phyloP scores from a whole-genome alignment of 169 alveolate species.

The Pseudocohnilembus persalinus region DNA sequence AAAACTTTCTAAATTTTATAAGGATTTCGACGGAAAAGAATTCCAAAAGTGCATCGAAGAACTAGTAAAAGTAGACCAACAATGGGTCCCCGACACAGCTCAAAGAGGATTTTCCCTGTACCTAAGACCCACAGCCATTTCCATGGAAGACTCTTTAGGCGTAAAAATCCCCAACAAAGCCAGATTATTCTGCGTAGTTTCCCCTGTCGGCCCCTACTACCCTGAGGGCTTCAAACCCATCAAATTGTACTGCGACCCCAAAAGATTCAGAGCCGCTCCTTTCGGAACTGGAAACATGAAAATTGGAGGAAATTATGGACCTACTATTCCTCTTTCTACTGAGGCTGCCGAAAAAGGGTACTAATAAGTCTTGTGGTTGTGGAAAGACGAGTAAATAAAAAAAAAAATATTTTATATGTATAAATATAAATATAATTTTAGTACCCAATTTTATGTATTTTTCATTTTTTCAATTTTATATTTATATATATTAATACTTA shows the following conservation, averaged over 20 bases:
- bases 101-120: constrained; percentile 68
- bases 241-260: constrained; percentile 57
- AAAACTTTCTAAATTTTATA: neutral
- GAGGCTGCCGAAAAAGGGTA: constrained; percentile 48
- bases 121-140: constrained; percentile 74
- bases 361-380: constrained; percentile 59
- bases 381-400: constrained; percentile 43
- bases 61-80: constrained; percentile 58
- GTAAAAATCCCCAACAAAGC: constrained; percentile 54
- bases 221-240: constrained; percentile 77
- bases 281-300: constrained; percentile 73
- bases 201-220: constrained; percentile 79
- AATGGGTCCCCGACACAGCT: constrained; percentile 69
- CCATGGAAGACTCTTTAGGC: constrained; percentile 64
- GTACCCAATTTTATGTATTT: no score
- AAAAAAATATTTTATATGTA: no score
- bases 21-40: constrained; percentile 61
- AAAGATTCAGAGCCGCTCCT: constrained; percentile 69
- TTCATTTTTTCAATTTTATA: no score
- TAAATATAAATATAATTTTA: no score
- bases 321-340: constrained; percentile 43
- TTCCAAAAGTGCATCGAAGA: constrained; percentile 50
- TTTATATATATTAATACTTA: no score
- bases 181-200: constrained; percentile 54
- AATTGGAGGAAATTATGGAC: constrained; percentile 71